phyloP scores from a whole-genome alignment of 768 basidiomycete species.

The Calocera viscosa region DNA sequence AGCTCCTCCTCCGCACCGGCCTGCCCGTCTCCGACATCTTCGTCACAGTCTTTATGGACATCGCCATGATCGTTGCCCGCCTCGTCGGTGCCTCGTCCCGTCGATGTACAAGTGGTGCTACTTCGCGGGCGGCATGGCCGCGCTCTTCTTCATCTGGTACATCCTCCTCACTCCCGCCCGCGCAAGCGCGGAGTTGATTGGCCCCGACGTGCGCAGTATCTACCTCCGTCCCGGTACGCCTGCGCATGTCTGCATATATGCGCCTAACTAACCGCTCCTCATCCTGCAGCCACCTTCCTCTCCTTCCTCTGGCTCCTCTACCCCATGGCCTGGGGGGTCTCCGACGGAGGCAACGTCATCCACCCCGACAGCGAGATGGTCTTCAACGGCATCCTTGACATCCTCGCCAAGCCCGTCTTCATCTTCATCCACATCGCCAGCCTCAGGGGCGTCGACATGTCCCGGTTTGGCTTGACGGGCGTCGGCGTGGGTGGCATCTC shows the following conservation, averaged over 20 bases:
- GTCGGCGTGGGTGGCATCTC: neutral
- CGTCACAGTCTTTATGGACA: conserved; percentile 34
- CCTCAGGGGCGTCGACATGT: conserved; percentile 18
- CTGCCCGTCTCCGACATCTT: conserved; percentile 41
- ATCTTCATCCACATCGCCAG: conserved; percentile 23
- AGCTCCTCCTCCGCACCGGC: conserved; percentile 36
- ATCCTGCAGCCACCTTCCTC: conserved; percentile 30
- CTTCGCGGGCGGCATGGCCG: conserved; percentile 36
- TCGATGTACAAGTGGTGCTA: conserved; percentile 45
- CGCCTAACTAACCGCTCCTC: neutral
- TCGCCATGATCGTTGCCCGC: conserved; percentile 31
- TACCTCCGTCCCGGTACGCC: conserved; percentile 24
- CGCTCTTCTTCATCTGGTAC: conserved; percentile 40
- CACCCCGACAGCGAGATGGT: conserved; percentile 41
- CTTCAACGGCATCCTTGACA: conserved; percentile 36
- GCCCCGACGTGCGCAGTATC: conserved; percentile 21
- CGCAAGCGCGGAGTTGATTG: conserved; percentile 23
- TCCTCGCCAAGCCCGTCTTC: neutral
- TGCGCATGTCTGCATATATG: neutral
- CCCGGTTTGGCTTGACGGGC: neutral
- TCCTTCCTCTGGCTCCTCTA: conserved; percentile 47
- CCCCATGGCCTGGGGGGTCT: conserved; percentile 45
- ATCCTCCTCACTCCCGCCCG: conserved; percentile 23
- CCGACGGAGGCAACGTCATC: conserved; percentile 43
- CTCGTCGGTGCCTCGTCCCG: conserved; percentile 42